Evolutionary conservation across 2,329 filamentous ascomycete genomes (phyloP), one percentile per base, ranked within the genome.

Genomic region (Fusarium citri): DNA sequence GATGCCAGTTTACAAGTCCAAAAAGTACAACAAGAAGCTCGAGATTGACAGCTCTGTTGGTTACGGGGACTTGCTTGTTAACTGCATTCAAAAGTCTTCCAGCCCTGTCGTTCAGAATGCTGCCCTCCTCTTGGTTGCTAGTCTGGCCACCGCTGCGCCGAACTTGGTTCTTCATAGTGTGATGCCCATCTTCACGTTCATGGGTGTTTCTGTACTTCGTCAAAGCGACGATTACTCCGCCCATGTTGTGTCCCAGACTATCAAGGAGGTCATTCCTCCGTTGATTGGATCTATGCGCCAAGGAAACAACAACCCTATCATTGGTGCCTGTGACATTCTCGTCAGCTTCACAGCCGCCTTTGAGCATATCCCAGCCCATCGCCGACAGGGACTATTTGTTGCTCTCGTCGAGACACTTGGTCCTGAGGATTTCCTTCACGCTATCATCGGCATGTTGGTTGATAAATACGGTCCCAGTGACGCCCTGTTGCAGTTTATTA

Each of bases 101-200:
- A 98, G 92, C 78, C 94, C 94, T 1, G 94, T 97, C 69, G 94
- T 99, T 9, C 97, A 98, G 78, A 98, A 97, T 76, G 90, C 92
- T 8, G 94, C 96, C 6, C 85, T 99, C 16, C 87, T 98, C 11
- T 85, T 99, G 26, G 93, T 98, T 61, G 94, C 95, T 25, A 92
- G 90, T 59, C 85, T 99, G 42, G 95, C 96, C 23, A 91, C 91
- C 41, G 92, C 94, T 72, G 93, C 94, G 0, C 96, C 97, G 0
- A 94, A 97, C 78, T 84, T 97, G 49, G 93, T 99, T 5, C 86
- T 99, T 60, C 95, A 99, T 81, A 98, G 94, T 73, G 93, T 99
- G 56, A 99, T 99, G 96, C 96, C 96, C 15, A 95, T 99, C 55
- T 99, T 99, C 82, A 98, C 96, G 0, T 98, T 98, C 78, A 98